Percentiles rank a stretch among this genome's conserved stretches.
Evolutionary conservation across 2,329 filamentous ascomycete genomes (phyloP).

Genomic region (Colletotrichum sp.): DNA sequence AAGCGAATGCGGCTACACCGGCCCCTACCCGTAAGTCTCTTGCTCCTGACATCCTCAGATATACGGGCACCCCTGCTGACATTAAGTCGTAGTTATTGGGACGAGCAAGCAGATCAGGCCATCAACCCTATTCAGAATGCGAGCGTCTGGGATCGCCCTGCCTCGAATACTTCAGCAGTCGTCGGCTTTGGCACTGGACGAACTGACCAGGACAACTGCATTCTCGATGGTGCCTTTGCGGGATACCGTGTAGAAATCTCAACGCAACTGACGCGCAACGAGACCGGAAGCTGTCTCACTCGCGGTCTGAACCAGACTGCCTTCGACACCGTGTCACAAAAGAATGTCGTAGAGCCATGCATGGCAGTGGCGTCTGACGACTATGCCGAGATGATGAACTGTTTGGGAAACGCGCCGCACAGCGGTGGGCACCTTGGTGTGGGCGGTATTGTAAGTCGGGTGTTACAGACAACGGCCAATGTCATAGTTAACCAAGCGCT

Average conservation of each 20-base stretch:
- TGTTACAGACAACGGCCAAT: fast-evolving
- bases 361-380: not conserved
- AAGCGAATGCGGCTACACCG: conserved; percentile 34
- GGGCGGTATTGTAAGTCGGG: not conserved
- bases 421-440: not conserved
- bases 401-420: not conserved
- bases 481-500: not conserved
- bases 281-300: not conserved
- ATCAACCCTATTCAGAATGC: not conserved
- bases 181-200: not conserved
- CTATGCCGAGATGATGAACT: not conserved
- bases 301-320: not conserved
- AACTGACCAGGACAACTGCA: conserved; percentile 10
- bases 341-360: not conserved
- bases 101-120: not conserved
- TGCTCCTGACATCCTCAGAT: conserved; percentile 10
- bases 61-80: not conserved
- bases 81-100: not conserved
- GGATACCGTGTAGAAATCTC: not conserved
- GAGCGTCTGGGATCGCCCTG: not conserved
- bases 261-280: not conserved
- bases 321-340: not conserved
- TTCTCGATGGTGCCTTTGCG: conserved; percentile 27
- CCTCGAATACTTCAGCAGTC: not conserved
- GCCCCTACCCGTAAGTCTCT: conserved; percentile 35